Conservation (phyloP, 1,284 basidiomycete genomes). For the Sanguinoderma infundibulare region DNA sequence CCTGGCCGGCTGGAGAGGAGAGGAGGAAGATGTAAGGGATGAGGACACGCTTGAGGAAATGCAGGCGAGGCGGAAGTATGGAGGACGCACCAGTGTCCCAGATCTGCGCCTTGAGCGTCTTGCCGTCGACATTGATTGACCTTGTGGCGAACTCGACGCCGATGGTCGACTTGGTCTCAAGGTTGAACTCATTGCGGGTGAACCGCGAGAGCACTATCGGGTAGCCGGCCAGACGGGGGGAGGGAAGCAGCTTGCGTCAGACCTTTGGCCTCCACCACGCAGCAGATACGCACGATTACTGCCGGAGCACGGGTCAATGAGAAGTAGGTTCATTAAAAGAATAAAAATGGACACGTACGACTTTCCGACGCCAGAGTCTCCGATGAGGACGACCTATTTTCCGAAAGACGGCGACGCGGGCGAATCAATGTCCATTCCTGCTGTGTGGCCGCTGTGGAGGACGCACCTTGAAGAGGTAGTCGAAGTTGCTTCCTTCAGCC, state of each 20-base stretch:
- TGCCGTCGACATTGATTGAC: constrained; percentile 93
- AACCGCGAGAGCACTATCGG: constrained; percentile 88
- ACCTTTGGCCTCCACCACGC: background rate
- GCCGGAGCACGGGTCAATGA: background rate
- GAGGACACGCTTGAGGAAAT: background rate
- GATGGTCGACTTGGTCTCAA: constrained; percentile 98
- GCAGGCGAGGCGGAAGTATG: background rate
- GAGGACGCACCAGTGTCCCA: constrained; percentile 90
- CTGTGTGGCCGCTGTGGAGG: background rate
- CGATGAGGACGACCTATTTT: constrained; percentile 91
- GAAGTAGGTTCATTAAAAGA: background rate
- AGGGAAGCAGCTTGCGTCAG: constrained; percentile 14
- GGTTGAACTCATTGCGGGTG: constrained; percentile 99
- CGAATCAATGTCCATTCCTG: constrained; percentile 13
- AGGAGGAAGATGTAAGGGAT: background rate
- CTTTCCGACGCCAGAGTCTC: constrained; percentile 99
- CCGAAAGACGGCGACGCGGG: constrained; percentile 3
- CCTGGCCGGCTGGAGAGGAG: constrained; percentile 82
- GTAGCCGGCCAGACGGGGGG: background rate
- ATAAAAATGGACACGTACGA: constrained; percentile 62
- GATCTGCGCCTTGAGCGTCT: constrained; percentile 99
- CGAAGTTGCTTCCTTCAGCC: constrained; percentile 90
- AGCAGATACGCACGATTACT: constrained; percentile 39
- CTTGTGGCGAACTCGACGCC: constrained; percentile 99
- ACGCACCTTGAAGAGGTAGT: constrained; percentile 93